A percentile compares a stretch with the other conserved stretches of the same genome.
phyloP scores from a whole-genome alignment of 352 stramenopile species.

The Pythium plurisporium region DNA sequence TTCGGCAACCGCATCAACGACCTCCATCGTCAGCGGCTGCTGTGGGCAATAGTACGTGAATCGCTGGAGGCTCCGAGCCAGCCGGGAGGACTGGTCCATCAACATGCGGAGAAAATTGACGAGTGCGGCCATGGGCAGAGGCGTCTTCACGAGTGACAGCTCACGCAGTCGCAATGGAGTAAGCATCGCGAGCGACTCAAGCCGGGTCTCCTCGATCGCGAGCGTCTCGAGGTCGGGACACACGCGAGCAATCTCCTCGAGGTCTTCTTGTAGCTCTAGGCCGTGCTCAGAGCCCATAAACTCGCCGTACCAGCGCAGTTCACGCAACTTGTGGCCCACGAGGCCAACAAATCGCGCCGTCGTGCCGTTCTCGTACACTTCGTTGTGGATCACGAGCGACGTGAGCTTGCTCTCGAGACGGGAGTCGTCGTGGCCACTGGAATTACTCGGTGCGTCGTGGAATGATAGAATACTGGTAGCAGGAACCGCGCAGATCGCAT shows the following conservation, averaged over 20 bases:
- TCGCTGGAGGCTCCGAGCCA: not conserved
- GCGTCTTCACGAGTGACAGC: not conserved
- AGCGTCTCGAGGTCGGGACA: not conserved
- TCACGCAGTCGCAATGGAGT: not conserved
- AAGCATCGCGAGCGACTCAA: not conserved
- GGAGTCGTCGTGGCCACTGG: not conserved
- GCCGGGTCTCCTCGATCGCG: not conserved
- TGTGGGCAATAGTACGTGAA: not conserved
- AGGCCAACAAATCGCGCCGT: not conserved
- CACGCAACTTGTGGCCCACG: not conserved
- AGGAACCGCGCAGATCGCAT: not conserved
- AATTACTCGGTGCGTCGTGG: not conserved
- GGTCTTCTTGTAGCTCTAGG: not conserved
- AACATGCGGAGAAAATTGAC: not conserved
- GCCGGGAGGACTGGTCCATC: not conserved
- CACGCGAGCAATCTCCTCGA: not conserved
- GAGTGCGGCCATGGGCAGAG: not conserved
- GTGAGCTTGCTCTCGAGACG: not conserved
- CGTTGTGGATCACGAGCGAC: slow-evolving; percentile 1
- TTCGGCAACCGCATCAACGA: not conserved
- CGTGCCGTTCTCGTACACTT: not conserved
- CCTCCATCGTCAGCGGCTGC: not conserved
- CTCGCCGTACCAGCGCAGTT: not conserved
- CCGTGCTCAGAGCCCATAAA: not conserved
- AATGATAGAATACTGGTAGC: not conserved